These are phyloP conservation scores for Vanderwaltozyma polyspora DNA, from an alignment of 805 yeast species.

Conservation along the genomic window DNA sequence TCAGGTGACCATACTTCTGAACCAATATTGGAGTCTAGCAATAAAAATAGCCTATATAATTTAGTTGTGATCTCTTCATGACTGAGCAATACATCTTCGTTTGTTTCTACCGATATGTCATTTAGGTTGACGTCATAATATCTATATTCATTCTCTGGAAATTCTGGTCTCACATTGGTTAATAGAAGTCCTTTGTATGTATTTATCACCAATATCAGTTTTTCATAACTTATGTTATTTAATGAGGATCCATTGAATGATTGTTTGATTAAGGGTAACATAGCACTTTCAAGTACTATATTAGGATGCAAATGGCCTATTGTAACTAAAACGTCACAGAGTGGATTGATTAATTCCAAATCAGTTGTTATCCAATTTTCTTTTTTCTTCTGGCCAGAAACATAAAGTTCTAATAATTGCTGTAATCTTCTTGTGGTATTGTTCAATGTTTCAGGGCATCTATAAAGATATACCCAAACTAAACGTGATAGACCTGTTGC, in stretches of 20 bases:
- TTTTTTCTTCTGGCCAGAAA: slow-evolving; percentile 51
- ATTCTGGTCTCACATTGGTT: slow-evolving; percentile 60
- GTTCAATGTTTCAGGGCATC: slow-evolving; percentile 82
- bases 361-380: slow-evolving; percentile 72
- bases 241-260: slow-evolving; percentile 47
- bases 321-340: slow-evolving; percentile 64
- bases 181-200: slow-evolving; percentile 62
- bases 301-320: slow-evolving; percentile 72
- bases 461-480: slow-evolving; percentile 79
- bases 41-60: slow-evolving; percentile 42
- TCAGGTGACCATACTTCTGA: slow-evolving; percentile 31
- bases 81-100: slow-evolving; percentile 24
- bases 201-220: slow-evolving; percentile 53
- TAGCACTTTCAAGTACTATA: slow-evolving; percentile 65
- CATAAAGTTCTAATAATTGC: slow-evolving; percentile 42
- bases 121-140: slow-evolving; percentile 25
- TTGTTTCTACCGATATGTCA: slow-evolving; percentile 23
- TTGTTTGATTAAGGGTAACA: slow-evolving; percentile 55
- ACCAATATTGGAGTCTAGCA: slow-evolving; percentile 54
- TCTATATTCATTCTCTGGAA: slow-evolving; percentile 43
- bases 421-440: slow-evolving; percentile 75
- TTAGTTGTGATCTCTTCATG: slow-evolving; percentile 64
- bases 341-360: slow-evolving; percentile 45
- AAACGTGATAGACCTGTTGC: slow-evolving; percentile 61
- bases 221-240: slow-evolving; percentile 61